A percentile compares a stretch with the other conserved stretches of the same genome.
Conservation (phyloP, 2,329 filamentous ascomycete genomes). For the Phyllosticta citrichinensis region DNA sequence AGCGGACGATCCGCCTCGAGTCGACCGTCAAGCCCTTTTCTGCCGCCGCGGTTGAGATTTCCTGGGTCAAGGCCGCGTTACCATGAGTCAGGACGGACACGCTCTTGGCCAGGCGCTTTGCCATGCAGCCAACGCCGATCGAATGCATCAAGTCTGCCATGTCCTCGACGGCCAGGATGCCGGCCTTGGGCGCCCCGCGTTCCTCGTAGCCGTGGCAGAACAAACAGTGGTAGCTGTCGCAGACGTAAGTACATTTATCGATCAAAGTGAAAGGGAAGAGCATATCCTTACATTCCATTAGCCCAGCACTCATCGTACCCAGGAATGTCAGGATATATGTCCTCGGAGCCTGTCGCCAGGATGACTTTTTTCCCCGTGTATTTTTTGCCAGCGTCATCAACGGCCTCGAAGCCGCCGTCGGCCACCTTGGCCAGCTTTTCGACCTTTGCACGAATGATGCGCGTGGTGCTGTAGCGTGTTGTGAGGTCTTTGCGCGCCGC, state of each 20-base stretch:
- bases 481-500: background rate
- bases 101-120: background rate
- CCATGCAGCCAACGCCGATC: background rate
- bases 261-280: background rate
- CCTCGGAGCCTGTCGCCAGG: conserved; percentile 44
- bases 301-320: background rate
- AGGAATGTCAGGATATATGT: conserved; percentile 40
- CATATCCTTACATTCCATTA: background rate
- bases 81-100: background rate
- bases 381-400: conserved; percentile 35
- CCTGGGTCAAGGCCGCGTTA: background rate
- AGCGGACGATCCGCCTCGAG: background rate
- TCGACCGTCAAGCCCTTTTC: background rate
- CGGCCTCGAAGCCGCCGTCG: conserved; percentile 3
- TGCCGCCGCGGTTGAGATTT: background rate
- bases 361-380: conserved; percentile 46
- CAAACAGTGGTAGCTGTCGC: background rate
- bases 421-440: conserved; percentile 16
- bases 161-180: background rate
- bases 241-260: background rate
- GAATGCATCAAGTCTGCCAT: background rate
- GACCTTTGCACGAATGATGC: conserved; percentile 12
- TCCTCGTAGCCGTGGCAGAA: conserved; percentile 4
- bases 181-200: background rate
- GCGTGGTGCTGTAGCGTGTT: background rate